Base-by-base conservation (phyloP, 495 filamentous ascomycete species). In the Penicillium crystallinum region DNA sequence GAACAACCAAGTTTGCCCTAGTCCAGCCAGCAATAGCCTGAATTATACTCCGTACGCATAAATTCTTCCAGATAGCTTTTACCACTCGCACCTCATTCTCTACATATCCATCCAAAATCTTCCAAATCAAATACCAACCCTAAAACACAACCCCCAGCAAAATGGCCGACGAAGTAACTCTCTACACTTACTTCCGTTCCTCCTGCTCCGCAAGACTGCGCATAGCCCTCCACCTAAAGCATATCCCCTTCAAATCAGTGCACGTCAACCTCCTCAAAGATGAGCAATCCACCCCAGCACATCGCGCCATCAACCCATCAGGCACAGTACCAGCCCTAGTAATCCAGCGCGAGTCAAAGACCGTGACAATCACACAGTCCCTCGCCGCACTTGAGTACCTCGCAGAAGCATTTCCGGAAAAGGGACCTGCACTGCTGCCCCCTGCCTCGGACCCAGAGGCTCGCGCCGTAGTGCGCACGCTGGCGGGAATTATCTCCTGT, bases 151-250 rank as follows among this genome's bases (percentile, higher is more conserved):
- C n/a, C n/a, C n/a, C n/a, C n/a, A n/a, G n/a, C 58, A 61, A 59
- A 49, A 70, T 67, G 65, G 7, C 62, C 37, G 50, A 55, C 48
- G 46, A 31, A 53, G 56, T 75, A 39, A 73, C 62, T 0, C 73
- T 81, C 19, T 65, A 80, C 67, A 79, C 72, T 45, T 81, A 78
- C 66, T 81, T 76, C 58, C 75, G 77, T 41, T 81, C 77, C 39
- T 79, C 77, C 43, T 81, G 76, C 66, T 73, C 77, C n/a, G 77
- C 73, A 11, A 70, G 78, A 10, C 61, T 82, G 4, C 77, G 77
- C 33, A 81, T 77, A 54, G 78, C 76, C 17, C 68, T 78, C 0
- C 50, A 73, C 44, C 66, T 77, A 21, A 79, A 79, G 56, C 52
- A 55, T 29, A 64, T 81, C 47, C 63, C 66, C 15, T 76, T 70